Base-by-base conservation (phyloP, 768 basidiomycete genomes). In the Phanerodontia chrysosporium region DNA sequence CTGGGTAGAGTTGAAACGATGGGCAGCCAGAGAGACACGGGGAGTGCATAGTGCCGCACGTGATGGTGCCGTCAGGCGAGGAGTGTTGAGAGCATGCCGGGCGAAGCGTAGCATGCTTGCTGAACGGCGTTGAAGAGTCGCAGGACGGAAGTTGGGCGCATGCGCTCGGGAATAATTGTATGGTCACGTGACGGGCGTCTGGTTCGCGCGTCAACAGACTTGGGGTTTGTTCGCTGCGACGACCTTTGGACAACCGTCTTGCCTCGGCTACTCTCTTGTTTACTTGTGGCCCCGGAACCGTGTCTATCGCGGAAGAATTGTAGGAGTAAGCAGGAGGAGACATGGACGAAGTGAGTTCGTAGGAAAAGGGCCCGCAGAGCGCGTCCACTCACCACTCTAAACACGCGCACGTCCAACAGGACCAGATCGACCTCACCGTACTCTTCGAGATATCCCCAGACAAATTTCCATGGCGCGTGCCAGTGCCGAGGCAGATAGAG, bases 401-500 rank as follows among this genome's bases (percentile, higher is more conserved):
- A 53, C 39, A 32, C 52, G 52, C 52, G 32, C 21, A 53, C 32
- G n/a, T 32, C 9, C 35, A 39, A 36, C 46, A 24, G 9, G 52
- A 53, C 30, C 7, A 53, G 36, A n/a, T 55, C 12, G 48, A 32
- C n/a, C 36, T 55, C 21, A 32, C 61, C 18, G 59, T 60, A 24
- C 59, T 61, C 28, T 90, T 92, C 69, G 83, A 88, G 65, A 65
- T 79, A 57, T 72, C 80, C 6, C 68, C 74, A 16, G 72, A 73
- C 45, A 66, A 70, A 51, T 90, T 90, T 70, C 76, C 89, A 49
- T 91, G 85, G 82, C 76, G 77, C 60, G 72, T 74, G 18, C 76
- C 78, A 42, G 74, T 76, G 30, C 78, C 78, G 49, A 76, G 80
- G 60, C 78, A 83, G 70, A 87, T 92, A 55, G 80, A 84, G 64